phyloP scores from a whole-genome alignment of 768 basidiomycete genomes.

The Nevesoporus exiguus region DNA sequence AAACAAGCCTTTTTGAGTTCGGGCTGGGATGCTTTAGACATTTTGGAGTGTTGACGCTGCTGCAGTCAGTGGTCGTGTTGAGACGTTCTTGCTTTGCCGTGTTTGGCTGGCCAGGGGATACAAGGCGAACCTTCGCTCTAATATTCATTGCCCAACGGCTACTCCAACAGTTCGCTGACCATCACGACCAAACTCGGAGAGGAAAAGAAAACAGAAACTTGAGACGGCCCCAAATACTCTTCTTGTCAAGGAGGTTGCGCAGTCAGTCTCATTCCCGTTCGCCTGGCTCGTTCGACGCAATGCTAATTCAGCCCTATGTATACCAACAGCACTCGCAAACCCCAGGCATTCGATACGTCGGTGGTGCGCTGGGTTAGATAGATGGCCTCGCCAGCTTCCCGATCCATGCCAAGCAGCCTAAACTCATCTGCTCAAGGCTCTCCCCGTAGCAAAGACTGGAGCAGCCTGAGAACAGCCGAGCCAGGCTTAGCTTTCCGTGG shows the following conservation, averaged over 20 bases:
- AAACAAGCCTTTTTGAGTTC: conserved; percentile 93
- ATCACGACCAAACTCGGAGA: background rate
- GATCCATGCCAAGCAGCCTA: conserved; percentile 26
- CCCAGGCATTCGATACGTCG: conserved; percentile 1
- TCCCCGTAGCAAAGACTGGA: conserved; percentile 43
- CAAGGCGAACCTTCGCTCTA: background rate
- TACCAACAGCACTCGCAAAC: conserved; percentile 7
- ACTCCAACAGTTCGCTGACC: background rate
- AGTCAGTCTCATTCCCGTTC: conserved; percentile 13
- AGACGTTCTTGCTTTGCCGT: conserved; percentile 28
- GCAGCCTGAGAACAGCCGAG: conserved; percentile 37
- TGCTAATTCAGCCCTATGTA: conserved; percentile 10
- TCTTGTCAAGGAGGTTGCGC: background rate
- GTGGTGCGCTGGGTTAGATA: conserved; percentile 1
- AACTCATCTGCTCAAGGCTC: conserved; percentile 26
- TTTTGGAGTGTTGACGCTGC: conserved; percentile 30
- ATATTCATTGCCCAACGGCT: background rate
- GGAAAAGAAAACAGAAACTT: background rate
- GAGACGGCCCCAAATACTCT: no score
- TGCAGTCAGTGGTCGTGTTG: background rate
- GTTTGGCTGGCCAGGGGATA: conserved; percentile 26
- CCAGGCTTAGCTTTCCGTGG: conserved; percentile 48
- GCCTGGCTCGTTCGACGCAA: background rate
- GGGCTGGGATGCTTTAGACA: conserved; percentile 95
- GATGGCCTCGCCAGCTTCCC: conserved; percentile 45